Conservation (phyloP, 192 early-diverging fungal genomes). For the Coemansia sp. region DNA sequence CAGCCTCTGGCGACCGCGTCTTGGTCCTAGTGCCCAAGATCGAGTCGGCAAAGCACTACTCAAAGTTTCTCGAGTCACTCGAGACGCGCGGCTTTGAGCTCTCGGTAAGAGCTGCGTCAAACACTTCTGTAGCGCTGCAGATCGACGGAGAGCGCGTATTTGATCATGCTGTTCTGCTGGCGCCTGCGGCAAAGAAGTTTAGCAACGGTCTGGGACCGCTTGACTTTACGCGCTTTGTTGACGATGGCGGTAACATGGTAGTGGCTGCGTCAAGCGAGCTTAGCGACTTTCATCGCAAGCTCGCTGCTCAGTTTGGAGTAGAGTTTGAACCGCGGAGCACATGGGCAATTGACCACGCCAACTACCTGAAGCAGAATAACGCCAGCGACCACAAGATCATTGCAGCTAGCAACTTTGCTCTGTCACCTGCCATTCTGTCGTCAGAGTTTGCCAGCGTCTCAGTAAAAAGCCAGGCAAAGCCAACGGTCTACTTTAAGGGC, state of each 20-base stretch:
- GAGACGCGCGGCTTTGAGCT: constrained; percentile 53
- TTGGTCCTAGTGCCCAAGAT: constrained; percentile 66
- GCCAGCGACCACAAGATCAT: constrained; percentile 58
- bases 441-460: not conserved
- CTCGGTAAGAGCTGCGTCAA: constrained; percentile 54
- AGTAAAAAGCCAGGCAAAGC: not conserved
- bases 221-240: constrained; percentile 78
- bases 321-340: constrained; percentile 75
- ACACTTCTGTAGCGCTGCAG: constrained; percentile 54
- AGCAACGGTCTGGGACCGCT: constrained; percentile 54
- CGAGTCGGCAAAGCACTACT: constrained; percentile 35
- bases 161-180: constrained; percentile 81
- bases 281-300: constrained; percentile 68
- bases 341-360: constrained; percentile 70
- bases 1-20: constrained; percentile 62
- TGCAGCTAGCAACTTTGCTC: constrained; percentile 50
- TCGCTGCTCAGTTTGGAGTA: constrained; percentile 87
- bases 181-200: constrained; percentile 67
- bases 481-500: constrained; percentile 66
- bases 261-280: constrained; percentile 65
- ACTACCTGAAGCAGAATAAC: constrained; percentile 43
- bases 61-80: constrained; percentile 59
- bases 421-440: constrained; percentile 39
- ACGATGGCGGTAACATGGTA: constrained; percentile 88
- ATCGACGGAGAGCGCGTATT: constrained; percentile 62